Conservation (phyloP, 208 protist genomes). For the Crithidia fasciculata region DNA sequence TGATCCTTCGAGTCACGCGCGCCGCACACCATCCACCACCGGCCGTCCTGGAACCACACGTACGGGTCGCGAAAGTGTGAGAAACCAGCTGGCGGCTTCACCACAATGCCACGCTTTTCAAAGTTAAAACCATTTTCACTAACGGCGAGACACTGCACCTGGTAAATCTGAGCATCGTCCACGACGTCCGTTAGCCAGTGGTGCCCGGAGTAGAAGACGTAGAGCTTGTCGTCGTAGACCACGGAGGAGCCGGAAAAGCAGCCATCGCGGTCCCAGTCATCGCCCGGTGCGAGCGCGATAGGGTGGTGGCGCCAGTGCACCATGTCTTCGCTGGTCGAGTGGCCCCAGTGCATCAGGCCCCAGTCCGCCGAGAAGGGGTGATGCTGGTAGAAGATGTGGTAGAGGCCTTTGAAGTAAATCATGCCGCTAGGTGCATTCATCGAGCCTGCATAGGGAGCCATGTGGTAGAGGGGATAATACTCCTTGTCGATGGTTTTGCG, state of each 20-base stretch:
- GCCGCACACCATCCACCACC: constrained; percentile 73
- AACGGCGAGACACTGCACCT: constrained; percentile 73
- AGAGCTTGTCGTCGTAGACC: constrained; percentile 61
- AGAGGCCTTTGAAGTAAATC: constrained; percentile 57
- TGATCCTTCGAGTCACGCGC: constrained; percentile 62
- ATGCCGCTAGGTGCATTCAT: constrained; percentile 61
- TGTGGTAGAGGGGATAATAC: constrained; percentile 62
- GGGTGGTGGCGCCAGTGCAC: constrained; percentile 69
- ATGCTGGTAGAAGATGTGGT: constrained; percentile 75
- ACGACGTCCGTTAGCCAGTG: constrained; percentile 56
- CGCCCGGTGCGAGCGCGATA: constrained; percentile 58
- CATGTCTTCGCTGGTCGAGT: constrained; percentile 65
- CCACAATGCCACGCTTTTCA: constrained; percentile 69
- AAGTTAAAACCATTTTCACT: constrained; percentile 73
- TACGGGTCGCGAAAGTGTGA: constrained; percentile 56
- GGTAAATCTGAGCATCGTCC: constrained; percentile 55
- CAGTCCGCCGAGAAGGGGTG: constrained; percentile 47
- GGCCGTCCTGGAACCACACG: constrained; percentile 58
- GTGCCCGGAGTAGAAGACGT: constrained; percentile 69
- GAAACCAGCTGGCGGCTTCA: constrained; percentile 70
- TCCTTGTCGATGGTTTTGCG: constrained; percentile 46
- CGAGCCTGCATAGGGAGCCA: constrained; percentile 56
- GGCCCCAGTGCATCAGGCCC: constrained; percentile 73
- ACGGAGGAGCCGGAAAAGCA: constrained; percentile 58
- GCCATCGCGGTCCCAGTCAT: constrained; percentile 67